Evolutionary conservation across 2,329 filamentous ascomycete genomes (phyloP), one percentile per base, ranked within the genome.

Genomic region (Rosellinia necatrix): DNA sequence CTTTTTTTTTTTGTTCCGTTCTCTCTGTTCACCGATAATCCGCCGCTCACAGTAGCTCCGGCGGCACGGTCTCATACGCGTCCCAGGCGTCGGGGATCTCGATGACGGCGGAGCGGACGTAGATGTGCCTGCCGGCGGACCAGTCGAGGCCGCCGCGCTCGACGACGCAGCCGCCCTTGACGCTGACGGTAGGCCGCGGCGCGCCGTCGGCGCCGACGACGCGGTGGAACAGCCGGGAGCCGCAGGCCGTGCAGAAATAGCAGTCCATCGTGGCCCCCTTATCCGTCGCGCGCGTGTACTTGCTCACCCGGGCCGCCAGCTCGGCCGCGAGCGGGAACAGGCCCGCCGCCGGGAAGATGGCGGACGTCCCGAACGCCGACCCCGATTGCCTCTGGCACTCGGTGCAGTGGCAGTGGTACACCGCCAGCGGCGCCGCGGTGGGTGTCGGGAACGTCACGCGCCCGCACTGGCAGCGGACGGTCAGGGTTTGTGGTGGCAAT

Each of bases 161-260:
- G 17, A 76, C 64, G 13, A 81, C 57, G 9, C 73, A 70, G 0
- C 79, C 79, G 3, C 76, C 79, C 67, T 81, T 82, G 59, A 82
- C 66, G 15, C 71, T 76, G 7, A 81, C 55, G 0, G 71, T 75
- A 0, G 67, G 27, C 21, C 71, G 67, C 4, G 72, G 67, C 3
- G 60, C 68, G 2, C 78, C 77, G 53, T 77, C 72, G 1, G 68
- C 58, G 6, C 72, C 62, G 19, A 73, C 65, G 35, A 72, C 67
- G 40, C 76, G 74, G 58, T 82, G 79, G 22, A 81, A 64, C n/a
- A 81, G 49, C 10, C 79, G 74, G n/a, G 72, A 73, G 8, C 79
- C 79, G 63, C 77, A 80, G 2, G 59, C 64, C 6, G 53, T 21
- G 51, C 68, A 71, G 56, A 70, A 70, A 44, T 69, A 71, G 63